These are phyloP conservation scores for Fusarium tanahbumbuense DNA, from an alignment of 2,329 filamentous ascomycete species.

Conservation along the genomic window DNA sequence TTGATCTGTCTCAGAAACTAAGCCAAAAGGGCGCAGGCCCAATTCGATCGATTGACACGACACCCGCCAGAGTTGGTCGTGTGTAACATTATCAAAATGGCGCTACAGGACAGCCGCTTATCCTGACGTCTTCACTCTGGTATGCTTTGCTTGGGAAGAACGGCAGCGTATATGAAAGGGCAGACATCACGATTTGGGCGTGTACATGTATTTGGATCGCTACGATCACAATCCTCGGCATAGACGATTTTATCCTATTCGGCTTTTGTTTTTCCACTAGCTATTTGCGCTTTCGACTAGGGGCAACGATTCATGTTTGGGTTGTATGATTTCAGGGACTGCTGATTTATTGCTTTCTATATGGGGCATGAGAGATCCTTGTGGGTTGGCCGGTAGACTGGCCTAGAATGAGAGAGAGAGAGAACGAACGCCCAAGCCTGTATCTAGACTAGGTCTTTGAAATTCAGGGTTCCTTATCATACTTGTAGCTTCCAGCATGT, in stretches of 20 bases:
- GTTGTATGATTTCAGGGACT: conserved; percentile 46
- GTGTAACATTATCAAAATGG: conserved; percentile 53
- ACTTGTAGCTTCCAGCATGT: background rate
- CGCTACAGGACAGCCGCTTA: conserved; percentile 41
- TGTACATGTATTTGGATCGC: conserved; percentile 53
- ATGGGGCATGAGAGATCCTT: conserved; percentile 28
- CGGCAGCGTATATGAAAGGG: conserved; percentile 23
- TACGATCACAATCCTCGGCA: conserved; percentile 43
- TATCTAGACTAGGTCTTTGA: conserved; percentile 44
- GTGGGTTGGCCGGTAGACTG: conserved; percentile 34
- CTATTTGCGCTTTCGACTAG: conserved; percentile 31
- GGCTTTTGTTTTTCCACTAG: conserved; percentile 35
- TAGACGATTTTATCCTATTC: conserved; percentile 45
- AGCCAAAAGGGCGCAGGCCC: conserved; percentile 42
- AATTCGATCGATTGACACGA: conserved; percentile 45
- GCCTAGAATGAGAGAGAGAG: conserved; percentile 18
- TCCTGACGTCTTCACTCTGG: conserved; percentile 27
- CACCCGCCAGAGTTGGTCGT: conserved; percentile 44
- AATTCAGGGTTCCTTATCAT: conserved; percentile 32
- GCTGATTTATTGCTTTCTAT: conserved; percentile 36
- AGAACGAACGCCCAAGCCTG: conserved; percentile 35
- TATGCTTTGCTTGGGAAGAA: conserved; percentile 29
- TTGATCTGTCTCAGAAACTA: conserved; percentile 50
- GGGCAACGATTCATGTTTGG: conserved; percentile 31
- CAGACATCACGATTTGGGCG: conserved; percentile 37